Base-by-base conservation (phyloP, 176 grass and related monocot genomes). In the Chloris gayana region DNA sequence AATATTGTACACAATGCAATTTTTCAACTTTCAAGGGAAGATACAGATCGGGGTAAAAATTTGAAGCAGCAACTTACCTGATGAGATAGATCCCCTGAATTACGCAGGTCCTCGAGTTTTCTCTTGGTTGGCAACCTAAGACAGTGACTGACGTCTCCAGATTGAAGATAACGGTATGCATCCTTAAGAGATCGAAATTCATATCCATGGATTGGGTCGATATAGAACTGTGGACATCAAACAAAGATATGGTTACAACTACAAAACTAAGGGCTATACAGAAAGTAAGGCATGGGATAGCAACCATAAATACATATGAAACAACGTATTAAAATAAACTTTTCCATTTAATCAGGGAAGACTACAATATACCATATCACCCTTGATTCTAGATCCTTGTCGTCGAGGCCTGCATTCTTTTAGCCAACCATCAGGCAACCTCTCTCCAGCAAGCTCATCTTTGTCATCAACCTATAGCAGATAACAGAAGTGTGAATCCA, bases 161-260 rank as follows among this genome's bases (percentile, higher is more conserved):
- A 77, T 68, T 86, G 78, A 19, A 94, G 72, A 80, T 94, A 86
- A 27, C 86, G 80, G 74, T 68, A 19, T 13, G 67, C 91, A 75
- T 86, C 88, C 68, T 84, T 91, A 51, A 91, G 67, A 44, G 91
- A 91, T 51, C 51, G 76, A 74, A 91, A 94, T 81, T 94, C 72
- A 38, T 91, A 94, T 71, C 62, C 81, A 84, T 79, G 81, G 33
- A 67, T 76, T 77, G 91, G 88, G 80, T 94, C 91, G 84, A 91
- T 86, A 84, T 91, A 94, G 76, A 86, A 88, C 91, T 94, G 91
- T 50, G 58, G 5, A 51, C 6, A 93, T 67, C 49, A 80, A 76
- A 84, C 73, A 21, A 45, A 42, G 17, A 29, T 15, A 75, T 12
- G n/a, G 39, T 88, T 45, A 86, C 50, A 63, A 53, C 22, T 74